Conservation (phyloP, 2,329 filamentous ascomycete genomes). For the Myotisia sp. region DNA sequence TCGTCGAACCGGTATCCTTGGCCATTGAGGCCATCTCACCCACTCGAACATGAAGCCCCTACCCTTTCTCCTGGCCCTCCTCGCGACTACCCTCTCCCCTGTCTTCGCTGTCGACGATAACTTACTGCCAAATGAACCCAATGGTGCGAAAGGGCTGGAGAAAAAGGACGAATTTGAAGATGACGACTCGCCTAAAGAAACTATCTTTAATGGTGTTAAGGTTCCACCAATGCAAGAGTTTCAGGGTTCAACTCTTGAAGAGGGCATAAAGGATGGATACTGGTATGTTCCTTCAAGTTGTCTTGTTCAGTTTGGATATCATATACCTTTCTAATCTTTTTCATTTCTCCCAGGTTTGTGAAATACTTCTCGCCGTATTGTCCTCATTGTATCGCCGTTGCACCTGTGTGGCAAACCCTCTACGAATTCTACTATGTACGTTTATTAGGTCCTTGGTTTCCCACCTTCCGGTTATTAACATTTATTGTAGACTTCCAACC, state of each 20-base stretch:
- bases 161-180: conserved; percentile 17
- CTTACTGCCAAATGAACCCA: conserved; percentile 8
- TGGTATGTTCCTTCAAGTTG: conserved; percentile 28
- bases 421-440: conserved; percentile 74
- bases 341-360: conserved; percentile 36
- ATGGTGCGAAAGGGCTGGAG: conserved; percentile 14
- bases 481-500: conserved; percentile 56
- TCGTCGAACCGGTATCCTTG: conserved; percentile 3
- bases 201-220: conserved; percentile 38
- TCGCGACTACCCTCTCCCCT: conserved; percentile 6
- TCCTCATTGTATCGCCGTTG: conserved; percentile 63
- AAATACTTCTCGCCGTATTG: conserved; percentile 41
- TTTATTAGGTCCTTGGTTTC: conserved; percentile 2
- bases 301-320: background rate
- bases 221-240: conserved; percentile 39
- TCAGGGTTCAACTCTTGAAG: conserved; percentile 34
- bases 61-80: conserved; percentile 5
- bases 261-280: conserved; percentile 37
- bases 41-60: conserved; percentile 8
- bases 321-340: no score
- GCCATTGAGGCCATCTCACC: conserved; percentile 6
- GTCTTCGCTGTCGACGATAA: no score
- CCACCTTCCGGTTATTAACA: conserved; percentile 14
- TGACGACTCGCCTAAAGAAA: conserved; percentile 18
- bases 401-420: conserved; percentile 75